Evolutionary conservation across 2,329 filamentous ascomycete species (phyloP), one percentile per base, ranked within the genome.

Genomic region (Akanthomyces uredinophilus): DNA sequence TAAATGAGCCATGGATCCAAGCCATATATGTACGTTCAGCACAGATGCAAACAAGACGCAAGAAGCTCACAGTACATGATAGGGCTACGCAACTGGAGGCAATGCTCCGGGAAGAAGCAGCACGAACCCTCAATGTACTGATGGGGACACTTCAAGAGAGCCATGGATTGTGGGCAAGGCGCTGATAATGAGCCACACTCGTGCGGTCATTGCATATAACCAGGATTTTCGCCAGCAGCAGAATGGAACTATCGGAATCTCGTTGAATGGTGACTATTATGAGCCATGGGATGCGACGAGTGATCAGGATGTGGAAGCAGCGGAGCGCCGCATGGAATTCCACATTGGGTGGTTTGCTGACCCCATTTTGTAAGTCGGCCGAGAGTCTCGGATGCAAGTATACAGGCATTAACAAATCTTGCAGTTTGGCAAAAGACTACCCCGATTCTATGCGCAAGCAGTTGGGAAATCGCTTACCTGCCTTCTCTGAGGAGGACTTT

Each of bases 271-370:
- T 0, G 72, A 77, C 27, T 77, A 68, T 63, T 76, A 72, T 50
- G 73, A 75, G 60, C 74, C 75, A 0, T 77, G 70, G 67, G 73
- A 77, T 32, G 54, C 52, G 13, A 63, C 50, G 2, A 68, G 71
- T 14, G 54, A 63, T 0, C 39, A 46, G 5, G 73, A 76, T 29
- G 60, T 61, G 0, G 71, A 72, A 5, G 75, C 75, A 1, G 71
- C 70, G 2, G 68, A 74, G 64, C 63, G 73, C 1, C 62, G 72
- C 0, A 74, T 77, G 72, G 64, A 75, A 16, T 77, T 77, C 24
- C 70, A 74, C 54, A 73, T 77, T 4, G 74, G 72, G 6, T 77
- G 75, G 75, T 77, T 75, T 59, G 74, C 73, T 1, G 70, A 76
- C 51, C 74, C 74, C 11, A 72, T 77, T 7, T 77, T 75, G 71